These are phyloP conservation scores for Leccinum sublutescens DNA, from an alignment of 768 basidiomycete species.

Conservation along the genomic window DNA sequence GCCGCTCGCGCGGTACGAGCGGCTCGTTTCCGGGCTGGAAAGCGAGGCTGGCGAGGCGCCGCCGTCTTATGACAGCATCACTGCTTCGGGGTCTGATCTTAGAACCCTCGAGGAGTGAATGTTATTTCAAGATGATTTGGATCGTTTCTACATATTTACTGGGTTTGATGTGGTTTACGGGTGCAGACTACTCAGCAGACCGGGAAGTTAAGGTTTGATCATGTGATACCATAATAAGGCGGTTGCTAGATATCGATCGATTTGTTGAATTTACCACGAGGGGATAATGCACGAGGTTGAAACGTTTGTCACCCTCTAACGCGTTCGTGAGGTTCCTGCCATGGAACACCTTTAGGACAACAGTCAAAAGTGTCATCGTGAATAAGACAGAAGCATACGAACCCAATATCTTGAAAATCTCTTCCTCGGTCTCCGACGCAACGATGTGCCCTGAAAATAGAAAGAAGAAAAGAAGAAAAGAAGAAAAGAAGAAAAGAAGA, in stretches of 20 bases:
- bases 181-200: background rate
- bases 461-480: background rate
- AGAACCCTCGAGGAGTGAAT: background rate
- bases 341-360: constrained; percentile 56
- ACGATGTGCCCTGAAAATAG: constrained; percentile 53
- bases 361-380: background rate
- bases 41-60: constrained; percentile 82
- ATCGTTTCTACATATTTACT: background rate
- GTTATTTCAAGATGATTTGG: background rate
- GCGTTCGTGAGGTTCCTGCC: constrained; percentile 80
- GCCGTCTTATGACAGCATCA: constrained; percentile 45
- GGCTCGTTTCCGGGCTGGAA: constrained; percentile 84
- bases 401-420: constrained; percentile 78
- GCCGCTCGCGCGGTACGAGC: constrained; percentile 59
- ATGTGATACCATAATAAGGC: background rate
- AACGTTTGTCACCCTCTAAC: constrained; percentile 36
- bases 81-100: background rate
- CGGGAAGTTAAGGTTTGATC: too few relatives aligned
- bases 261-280: background rate
- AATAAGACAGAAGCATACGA: constrained; percentile 11
- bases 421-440: constrained; percentile 81
- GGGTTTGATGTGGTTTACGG: background rate
- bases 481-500: background rate
- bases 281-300: background rate
- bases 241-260: background rate